Base-by-base conservation (phyloP, 306 rosid genomes). In the Acacia confusa region DNA sequence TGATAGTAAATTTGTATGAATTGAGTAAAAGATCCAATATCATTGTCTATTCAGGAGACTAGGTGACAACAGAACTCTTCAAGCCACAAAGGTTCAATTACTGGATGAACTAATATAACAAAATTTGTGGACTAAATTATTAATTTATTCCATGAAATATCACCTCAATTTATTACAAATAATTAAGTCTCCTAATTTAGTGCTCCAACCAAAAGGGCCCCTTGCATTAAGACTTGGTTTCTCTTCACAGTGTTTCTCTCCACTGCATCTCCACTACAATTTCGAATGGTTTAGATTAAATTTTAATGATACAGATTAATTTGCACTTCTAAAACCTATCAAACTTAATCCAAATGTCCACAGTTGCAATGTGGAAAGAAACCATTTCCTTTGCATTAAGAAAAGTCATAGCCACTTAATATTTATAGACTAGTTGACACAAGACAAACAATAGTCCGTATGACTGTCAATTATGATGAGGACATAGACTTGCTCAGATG, bases 1-100 rank as follows among this genome's bases (percentile, higher is more conserved):
- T 24, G 43, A 9, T 57, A 9, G 14, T 22, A 22, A 47, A 76
- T 81, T 32, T 64, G 72, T 3, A 65, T 22, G 67, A 48, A 58
- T 72, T 24, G 68, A 80, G 65, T 40, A 55, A 16, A 22, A 76
- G n/a, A 73, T 77, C 81, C 82, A 80, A 77, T 60, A 67, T 27
- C 15, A 83, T 65, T 34, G 50, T 20, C 27, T 66, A 40, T 45
- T 36, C 50, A 40, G 48, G 75, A 30, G 75, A 76, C 20, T 48
- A 40, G 58, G 66, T 47, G 75, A 72, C 34, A 50, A 53, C 17
- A 60, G 72, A 77, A 75, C 24, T n/a, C 36, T 74, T 74, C n/a
- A 28, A 28, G 66, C 66, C 73, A 47, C 58, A 77, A 69, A 81
- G 14, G 74, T 81, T 61, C 70, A 74, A 57, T 77, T 14, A 24